Conservation (phyloP, 306 rosid species). For the Prunus dulcis region DNA sequence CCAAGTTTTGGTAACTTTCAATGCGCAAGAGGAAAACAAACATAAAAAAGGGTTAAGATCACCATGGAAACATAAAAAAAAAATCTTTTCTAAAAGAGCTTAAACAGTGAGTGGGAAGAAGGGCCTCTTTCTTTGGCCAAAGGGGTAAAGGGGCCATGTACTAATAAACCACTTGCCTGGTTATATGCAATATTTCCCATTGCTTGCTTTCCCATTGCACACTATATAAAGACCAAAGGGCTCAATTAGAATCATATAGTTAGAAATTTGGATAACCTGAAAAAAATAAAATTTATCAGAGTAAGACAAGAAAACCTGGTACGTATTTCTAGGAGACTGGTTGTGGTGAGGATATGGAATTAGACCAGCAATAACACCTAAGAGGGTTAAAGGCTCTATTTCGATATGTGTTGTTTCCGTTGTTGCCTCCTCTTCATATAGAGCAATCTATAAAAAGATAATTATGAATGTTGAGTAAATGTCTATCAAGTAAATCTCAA, state of each 20-base stretch:
- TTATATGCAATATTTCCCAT: conserved; percentile 96
- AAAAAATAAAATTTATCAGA: no score
- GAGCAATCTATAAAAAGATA: conserved; percentile 40
- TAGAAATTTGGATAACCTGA: no score
- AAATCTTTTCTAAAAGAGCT: not conserved
- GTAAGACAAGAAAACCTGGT: conserved; percentile 40
- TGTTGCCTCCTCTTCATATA: conserved; percentile 78
- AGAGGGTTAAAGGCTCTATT: conserved; percentile 90
- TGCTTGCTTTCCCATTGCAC: conserved; percentile 99
- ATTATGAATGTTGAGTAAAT: no score
- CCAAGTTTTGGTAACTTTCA: not conserved
- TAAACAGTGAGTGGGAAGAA: not conserved
- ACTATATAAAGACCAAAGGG: conserved; percentile 17
- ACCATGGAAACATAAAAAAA: not conserved
- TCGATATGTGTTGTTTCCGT: conserved; percentile 74
- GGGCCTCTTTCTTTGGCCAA: not conserved
- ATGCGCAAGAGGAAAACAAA: not conserved
- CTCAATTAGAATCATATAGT: no score
- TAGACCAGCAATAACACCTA: conserved; percentile 88
- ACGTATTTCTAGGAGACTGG: conserved; percentile 97
- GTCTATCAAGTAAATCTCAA: no score
- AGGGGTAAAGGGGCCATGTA: not conserved
- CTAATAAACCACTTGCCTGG: conserved; percentile 51
- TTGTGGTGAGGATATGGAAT: conserved; percentile 99
- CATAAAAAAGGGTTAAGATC: not conserved